A percentile compares a stretch with the other conserved stretches of the same genome.
These are phyloP conservation scores for Pelagophyceae sp. DNA, from an alignment of 352 stramenopile genomes.

Conservation along the genomic window DNA sequence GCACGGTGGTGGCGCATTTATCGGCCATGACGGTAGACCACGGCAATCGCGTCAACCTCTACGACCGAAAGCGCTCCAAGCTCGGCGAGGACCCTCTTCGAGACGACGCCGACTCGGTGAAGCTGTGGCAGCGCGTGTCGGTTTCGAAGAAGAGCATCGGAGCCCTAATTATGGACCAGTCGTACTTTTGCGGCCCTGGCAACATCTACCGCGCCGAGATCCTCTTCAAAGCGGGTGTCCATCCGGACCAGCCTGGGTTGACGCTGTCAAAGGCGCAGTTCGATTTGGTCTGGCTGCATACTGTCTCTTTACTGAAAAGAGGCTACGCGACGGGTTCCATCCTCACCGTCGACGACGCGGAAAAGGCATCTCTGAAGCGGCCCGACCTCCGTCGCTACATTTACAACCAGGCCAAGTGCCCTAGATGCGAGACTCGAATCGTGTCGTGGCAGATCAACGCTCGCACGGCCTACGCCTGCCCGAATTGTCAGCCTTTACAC, in stretches of 20 bases:
- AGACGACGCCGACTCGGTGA: constrained; percentile 40
- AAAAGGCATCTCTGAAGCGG: constrained; percentile 33
- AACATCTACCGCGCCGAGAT: constrained; percentile 58
- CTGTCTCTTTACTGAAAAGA: constrained; percentile 40
- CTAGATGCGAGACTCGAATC: constrained; percentile 38
- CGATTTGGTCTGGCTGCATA: constrained; percentile 45
- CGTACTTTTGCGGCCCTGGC: constrained; percentile 44
- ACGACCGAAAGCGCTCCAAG: constrained; percentile 29
- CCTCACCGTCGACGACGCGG: constrained; percentile 43
- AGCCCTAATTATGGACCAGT: constrained; percentile 51
- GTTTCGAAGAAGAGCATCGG: constrained; percentile 49
- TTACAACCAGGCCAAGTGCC: constrained; percentile 47
- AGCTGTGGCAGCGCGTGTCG: constrained; percentile 36
- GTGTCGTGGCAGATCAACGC: constrained; percentile 43
- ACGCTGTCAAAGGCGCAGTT: constrained; percentile 38
- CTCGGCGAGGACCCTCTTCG: constrained; percentile 43
- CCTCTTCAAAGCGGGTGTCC: constrained; percentile 48
- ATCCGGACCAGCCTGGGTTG: constrained; percentile 38
- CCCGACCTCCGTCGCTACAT: constrained; percentile 44
- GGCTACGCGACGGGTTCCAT: constrained; percentile 47
- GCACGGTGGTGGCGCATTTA: constrained; percentile 38
- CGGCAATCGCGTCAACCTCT: constrained; percentile 33
- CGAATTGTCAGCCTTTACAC: constrained; percentile 39
- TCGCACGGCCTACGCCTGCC: constrained; percentile 51
- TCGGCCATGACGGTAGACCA: constrained; percentile 52